Evolutionary conservation across 1,284 basidiomycete genomes (phyloP), one percentile per base, ranked within the genome.

Genomic region (Limonomyces culmigenus): DNA sequence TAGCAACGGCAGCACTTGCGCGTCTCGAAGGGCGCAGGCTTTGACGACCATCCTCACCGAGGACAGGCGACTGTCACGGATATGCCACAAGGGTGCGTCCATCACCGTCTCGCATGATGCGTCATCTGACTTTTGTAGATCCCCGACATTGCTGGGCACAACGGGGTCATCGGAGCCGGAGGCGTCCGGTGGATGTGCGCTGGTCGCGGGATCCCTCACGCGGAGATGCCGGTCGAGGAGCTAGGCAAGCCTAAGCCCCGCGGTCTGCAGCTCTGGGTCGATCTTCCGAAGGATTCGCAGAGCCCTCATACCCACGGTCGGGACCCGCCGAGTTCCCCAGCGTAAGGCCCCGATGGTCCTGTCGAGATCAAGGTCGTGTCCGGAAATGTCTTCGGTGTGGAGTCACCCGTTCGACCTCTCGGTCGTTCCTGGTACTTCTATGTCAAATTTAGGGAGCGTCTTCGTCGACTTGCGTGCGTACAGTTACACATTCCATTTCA

Each of bases 101-200:
- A 8, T 8, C n/a, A 8, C n/a, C 16, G n/a, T 34, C 11, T 16
- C 33, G 30, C 17, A 20, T 19, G 17, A 12, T 16, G 8, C n/a
- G n/a, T n/a, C n/a, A n/a, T n/a, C n/a, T n/a, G n/a, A n/a, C n/a
- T n/a, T n/a, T n/a, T n/a, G n/a, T n/a, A n/a, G n/a, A n/a, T n/a
- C n/a, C n/a, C n/a, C 56, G 93, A 97, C 53, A 93, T 88, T 19
- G 76, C 76, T 3, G 91, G 92, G 2, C 86, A 96, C 55, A 67
- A 70, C 38, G 87, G 88, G 29, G 69, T 63, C 5, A 81, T 96
- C 42, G 72, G 74, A 32, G 58, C 78, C 3, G 91, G 92, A 5
- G 89, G 87, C 38, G 76, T 93, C 3, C 91, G 95, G 50, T 95
- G 88, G 86, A 95, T 95, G 89, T 80, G 75, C 48, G 89, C 88